Evolutionary conservation across 306 rosid species (phyloP).

Genomic region (Alnus glutinosa): DNA sequence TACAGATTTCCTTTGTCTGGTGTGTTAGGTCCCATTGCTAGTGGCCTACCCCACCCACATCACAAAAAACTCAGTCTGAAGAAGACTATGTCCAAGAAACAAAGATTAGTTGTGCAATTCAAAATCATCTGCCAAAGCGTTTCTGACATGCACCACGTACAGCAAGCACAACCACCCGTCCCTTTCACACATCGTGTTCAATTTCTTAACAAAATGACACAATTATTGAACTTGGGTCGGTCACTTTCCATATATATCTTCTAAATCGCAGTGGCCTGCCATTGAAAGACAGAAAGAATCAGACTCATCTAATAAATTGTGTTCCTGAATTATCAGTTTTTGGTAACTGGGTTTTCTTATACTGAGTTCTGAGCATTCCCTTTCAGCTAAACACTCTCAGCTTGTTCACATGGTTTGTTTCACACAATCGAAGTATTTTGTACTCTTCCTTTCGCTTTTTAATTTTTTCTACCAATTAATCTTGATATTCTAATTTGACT

Average conservation of each 20-base stretch:
- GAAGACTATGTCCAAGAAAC: neutral
- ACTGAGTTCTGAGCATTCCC: slow-evolving; percentile 13
- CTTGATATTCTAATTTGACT: slow-evolving; percentile 1
- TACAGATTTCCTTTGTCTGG: slow-evolving; percentile 16
- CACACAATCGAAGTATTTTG: neutral
- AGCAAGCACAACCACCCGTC: slow-evolving; percentile 36
- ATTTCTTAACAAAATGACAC: slow-evolving; percentile 9
- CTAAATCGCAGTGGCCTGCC: slow-evolving; percentile 6
- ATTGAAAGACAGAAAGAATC: neutral
- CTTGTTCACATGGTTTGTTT: slow-evolving; percentile 24
- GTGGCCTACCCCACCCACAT: slow-evolving; percentile 53
- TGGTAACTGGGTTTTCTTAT: slow-evolving; percentile 16
- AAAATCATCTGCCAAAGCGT: neutral
- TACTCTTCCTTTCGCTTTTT: neutral
- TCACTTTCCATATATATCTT: slow-evolving; percentile 33
- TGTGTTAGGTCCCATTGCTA: slow-evolving; percentile 23
- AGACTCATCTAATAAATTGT: slow-evolving; percentile 18
- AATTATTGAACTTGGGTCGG: neutral
- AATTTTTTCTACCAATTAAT: neutral
- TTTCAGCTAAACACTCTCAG: neutral
- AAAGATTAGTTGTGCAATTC: neutral
- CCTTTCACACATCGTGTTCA: slow-evolving; percentile 38
- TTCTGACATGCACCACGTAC: slow-evolving; percentile 22
- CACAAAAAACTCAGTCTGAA: neutral
- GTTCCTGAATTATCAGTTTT: slow-evolving; percentile 26